Conservation (phyloP, 768 basidiomycete genomes). For the Gymnopilus dilepis region DNA sequence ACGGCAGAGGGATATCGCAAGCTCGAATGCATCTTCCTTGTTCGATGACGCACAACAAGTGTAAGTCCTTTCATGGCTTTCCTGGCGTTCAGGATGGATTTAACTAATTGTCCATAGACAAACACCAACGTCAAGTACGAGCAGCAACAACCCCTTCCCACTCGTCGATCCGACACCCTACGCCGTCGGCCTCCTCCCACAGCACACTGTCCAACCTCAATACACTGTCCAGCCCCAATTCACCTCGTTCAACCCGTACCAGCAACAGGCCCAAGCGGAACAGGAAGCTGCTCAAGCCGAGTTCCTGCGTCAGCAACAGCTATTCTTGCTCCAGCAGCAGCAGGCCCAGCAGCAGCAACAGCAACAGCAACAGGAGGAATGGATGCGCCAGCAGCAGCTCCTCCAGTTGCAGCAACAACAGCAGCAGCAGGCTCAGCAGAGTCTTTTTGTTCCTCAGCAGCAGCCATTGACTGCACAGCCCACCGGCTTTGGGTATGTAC, state of each 20-base stretch:
- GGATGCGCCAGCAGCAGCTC: constrained; percentile 50
- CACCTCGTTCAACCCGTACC: constrained; percentile 93
- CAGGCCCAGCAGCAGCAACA: constrained; percentile 59
- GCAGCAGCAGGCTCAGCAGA: constrained; percentile 46
- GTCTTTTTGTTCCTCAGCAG: constrained; percentile 38
- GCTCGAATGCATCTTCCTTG: constrained; percentile 74
- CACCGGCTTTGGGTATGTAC: constrained; percentile 75
- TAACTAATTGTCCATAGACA: constrained; percentile 29
- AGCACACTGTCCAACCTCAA: constrained; percentile 77
- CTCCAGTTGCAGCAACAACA: constrained; percentile 49
- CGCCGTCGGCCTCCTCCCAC: constrained; percentile 60
- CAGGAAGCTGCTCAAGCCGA: constrained; percentile 89
- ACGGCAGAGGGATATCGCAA: constrained; percentile 71
- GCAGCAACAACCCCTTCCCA: constrained; percentile 63
- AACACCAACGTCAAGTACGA: constrained; percentile 35
- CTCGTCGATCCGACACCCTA: constrained; percentile 66
- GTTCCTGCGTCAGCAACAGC: constrained; percentile 76
- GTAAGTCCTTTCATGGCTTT: constrained; percentile 46
- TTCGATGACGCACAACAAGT: constrained; percentile 88
- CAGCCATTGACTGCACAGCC: constrained; percentile 51
- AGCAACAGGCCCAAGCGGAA: constrained; percentile 82
- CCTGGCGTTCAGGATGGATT: constrained; percentile 10
- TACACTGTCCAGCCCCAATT: constrained; percentile 85
- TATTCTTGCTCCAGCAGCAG: constrained; percentile 61
- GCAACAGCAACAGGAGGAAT: constrained; percentile 48